Base-by-base conservation (phyloP, 345 rosid genomes). In the Pelargonium nanum region DNA sequence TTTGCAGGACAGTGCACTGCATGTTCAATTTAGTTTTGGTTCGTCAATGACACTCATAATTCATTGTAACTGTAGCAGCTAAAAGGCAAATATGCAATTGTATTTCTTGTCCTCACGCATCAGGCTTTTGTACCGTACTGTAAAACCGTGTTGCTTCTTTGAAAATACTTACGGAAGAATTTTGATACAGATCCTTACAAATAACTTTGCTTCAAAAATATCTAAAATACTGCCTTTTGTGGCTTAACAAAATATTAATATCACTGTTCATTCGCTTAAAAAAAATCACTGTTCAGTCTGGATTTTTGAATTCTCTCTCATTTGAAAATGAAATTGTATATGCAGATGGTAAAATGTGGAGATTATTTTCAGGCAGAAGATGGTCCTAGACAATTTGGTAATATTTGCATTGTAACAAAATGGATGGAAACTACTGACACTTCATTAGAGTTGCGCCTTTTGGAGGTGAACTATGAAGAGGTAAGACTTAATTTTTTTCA, bases 351-450 rank as follows among this genome's bases (percentile, higher is more conserved):
- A 24, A 89, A 87, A 68, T 85, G 99, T 50, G 97, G 96, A 51
- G 89, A 89, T 54, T 93, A 93, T 74, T 85, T 83, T 74, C 89
- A 78, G 76, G 80, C 87, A 13, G 88, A 79, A 78, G 81, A 81
- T 75, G 87, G 88, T 70, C 86, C 88, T 51, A 70, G 97, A 80
- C 77, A 80, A 51, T 82, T 89, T 76, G 99, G 96, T 30, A 87
- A 87, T 72, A 79, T 84, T 58, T 74, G 72, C 66, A 26, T 77
- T 19, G 62, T 6, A 58, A 76, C 85, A 50, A 93, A 85, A 57
- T 81, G 88, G 97, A 65, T 70, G 55, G 76, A 57, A 70, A 61
- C 78, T 26, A 83, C 83, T 16, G 75, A 78, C 58, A 73, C 85
- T 66, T 83, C 94, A 56, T 56, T 89, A 53, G 23, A 84, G 20